Conservation (phyloP, 352 stramenopile genomes). For the Phytopythium kandeliae region DNA sequence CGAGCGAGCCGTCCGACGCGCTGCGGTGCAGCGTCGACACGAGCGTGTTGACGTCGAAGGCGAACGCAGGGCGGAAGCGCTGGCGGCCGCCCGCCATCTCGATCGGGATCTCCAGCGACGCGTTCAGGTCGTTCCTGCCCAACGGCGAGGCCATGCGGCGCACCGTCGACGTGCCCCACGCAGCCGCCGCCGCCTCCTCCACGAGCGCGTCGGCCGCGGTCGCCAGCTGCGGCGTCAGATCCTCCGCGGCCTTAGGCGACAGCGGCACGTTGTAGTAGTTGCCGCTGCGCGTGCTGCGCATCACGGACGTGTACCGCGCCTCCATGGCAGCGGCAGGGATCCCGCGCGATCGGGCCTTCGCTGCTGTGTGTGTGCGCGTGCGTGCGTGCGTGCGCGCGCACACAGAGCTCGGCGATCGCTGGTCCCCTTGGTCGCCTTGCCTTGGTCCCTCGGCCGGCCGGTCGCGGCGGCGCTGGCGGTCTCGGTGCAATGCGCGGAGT, state of each 20-base stretch:
- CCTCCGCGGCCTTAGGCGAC: conserved; percentile 11
- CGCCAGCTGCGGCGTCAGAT: conserved; percentile 5
- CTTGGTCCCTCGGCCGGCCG: too few relatives aligned
- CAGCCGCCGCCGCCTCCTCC: conserved; percentile 20
- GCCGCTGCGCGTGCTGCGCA: conserved; percentile 50
- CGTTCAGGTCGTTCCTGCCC: conserved; percentile 34
- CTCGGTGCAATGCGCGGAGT: too few relatives aligned
- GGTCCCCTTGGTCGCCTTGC: too few relatives aligned
- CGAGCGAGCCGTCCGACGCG: conserved; percentile 13
- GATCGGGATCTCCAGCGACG: conserved; percentile 21
- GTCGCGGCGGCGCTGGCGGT: too few relatives aligned
- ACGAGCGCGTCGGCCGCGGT: conserved; percentile 6
- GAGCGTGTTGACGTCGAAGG: conserved; percentile 52
- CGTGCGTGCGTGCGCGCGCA: too few relatives aligned
- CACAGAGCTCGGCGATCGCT: too few relatives aligned
- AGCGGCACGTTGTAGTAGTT: conserved; percentile 61
- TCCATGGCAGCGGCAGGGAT: conserved; percentile 16
- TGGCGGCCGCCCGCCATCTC: conserved; percentile 7
- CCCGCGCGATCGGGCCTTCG: too few relatives aligned
- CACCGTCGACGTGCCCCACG: conserved; percentile 37
- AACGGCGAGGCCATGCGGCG: conserved; percentile 23
- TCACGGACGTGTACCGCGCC: conserved; percentile 33
- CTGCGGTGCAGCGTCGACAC: conserved; percentile 33
- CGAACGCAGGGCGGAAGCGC: conserved; percentile 42
- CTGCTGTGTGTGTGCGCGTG: too few relatives aligned